These are phyloP conservation scores for Trichoderma koningii DNA, from an alignment of 2,329 filamentous ascomycete species.

Conservation along the genomic window DNA sequence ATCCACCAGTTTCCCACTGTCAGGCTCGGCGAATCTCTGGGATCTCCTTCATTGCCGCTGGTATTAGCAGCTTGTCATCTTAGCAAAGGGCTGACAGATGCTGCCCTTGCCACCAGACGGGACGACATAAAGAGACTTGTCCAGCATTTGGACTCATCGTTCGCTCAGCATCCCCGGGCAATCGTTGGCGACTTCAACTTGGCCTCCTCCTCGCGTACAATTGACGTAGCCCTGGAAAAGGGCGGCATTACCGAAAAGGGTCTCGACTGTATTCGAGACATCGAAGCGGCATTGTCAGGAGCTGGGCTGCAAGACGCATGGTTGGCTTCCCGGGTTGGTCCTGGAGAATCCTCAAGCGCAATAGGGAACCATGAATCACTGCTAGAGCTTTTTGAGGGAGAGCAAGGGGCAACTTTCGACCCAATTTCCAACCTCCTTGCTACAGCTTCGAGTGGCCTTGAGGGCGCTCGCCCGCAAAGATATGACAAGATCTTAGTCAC, in stretches of 20 bases:
- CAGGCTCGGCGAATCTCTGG: neutral
- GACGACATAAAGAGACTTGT: slow-evolving; percentile 56
- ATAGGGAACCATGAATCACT: slow-evolving; percentile 34
- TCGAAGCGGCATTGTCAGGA: slow-evolving; percentile 51
- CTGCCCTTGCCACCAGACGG: slow-evolving; percentile 58
- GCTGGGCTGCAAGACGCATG: slow-evolving; percentile 56
- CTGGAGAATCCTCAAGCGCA: slow-evolving; percentile 44
- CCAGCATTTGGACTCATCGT: slow-evolving; percentile 46
- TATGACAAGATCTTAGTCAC: slow-evolving; percentile 65
- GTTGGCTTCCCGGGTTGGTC: slow-evolving; percentile 48
- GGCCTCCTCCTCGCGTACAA: slow-evolving; percentile 58
- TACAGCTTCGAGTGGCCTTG: slow-evolving; percentile 49
- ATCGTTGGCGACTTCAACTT: slow-evolving; percentile 68
- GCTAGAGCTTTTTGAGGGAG: slow-evolving; percentile 53
- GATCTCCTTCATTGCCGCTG: slow-evolving; percentile 41
- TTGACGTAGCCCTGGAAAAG: slow-evolving; percentile 54
- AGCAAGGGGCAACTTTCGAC: slow-evolving; percentile 67
- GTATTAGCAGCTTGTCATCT: slow-evolving; percentile 63
- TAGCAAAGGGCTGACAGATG: slow-evolving; percentile 61
- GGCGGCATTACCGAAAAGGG: slow-evolving; percentile 57
- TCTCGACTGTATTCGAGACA: slow-evolving; percentile 43
- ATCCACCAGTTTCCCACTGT: slow-evolving; percentile 47
- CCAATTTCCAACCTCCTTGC: slow-evolving; percentile 59
- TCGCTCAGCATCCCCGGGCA: slow-evolving; percentile 53
- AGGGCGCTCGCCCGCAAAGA: slow-evolving; percentile 60